phyloP scores from a whole-genome alignment of 768 basidiomycete species.

The Basidioascus undulatus region DNA sequence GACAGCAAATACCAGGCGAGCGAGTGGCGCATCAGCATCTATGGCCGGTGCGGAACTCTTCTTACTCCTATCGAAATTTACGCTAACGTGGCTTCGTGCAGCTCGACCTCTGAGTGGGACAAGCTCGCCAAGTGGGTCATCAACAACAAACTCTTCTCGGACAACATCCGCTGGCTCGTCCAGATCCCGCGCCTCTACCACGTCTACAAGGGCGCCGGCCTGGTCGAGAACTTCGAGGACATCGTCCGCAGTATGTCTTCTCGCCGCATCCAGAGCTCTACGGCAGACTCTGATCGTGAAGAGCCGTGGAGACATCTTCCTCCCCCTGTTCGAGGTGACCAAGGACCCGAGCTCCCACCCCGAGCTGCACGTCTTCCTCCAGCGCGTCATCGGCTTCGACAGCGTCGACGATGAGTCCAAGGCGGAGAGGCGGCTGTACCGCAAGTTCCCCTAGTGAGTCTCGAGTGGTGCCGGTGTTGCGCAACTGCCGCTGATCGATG shows the following conservation, averaged over 20 bases:
- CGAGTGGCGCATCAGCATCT: conserved; percentile 93
- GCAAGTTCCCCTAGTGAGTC: conserved; percentile 89
- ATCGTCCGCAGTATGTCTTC: conserved; percentile 52
- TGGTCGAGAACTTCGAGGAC: conserved; percentile 67
- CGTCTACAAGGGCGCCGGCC: conserved; percentile 72
- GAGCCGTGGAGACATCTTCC: conserved; percentile 53
- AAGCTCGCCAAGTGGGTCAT: conserved; percentile 94
- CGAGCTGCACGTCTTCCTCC: conserved; percentile 80
- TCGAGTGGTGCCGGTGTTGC: too few species aligned
- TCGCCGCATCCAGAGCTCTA: neutral
- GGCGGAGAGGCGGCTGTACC: conserved; percentile 66
- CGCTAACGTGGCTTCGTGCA: neutral
- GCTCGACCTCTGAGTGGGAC: conserved; percentile 69
- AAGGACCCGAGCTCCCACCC: conserved; percentile 72
- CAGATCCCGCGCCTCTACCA: conserved; percentile 88
- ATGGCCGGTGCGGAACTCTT: conserved; percentile 32
- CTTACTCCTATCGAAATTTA: neutral
- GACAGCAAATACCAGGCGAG: conserved; percentile 94
- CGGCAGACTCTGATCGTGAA: neutral
- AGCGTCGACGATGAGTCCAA: conserved; percentile 99
- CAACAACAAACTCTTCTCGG: conserved; percentile 73
- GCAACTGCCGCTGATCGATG: neutral
- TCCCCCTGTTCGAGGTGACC: conserved; percentile 86
- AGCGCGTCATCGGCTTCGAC: conserved; percentile 87
- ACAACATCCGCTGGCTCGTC: conserved; percentile 94